phyloP scores from a whole-genome alignment of 495 filamentous ascomycete species.

The Tuber microsphaerosporum region DNA sequence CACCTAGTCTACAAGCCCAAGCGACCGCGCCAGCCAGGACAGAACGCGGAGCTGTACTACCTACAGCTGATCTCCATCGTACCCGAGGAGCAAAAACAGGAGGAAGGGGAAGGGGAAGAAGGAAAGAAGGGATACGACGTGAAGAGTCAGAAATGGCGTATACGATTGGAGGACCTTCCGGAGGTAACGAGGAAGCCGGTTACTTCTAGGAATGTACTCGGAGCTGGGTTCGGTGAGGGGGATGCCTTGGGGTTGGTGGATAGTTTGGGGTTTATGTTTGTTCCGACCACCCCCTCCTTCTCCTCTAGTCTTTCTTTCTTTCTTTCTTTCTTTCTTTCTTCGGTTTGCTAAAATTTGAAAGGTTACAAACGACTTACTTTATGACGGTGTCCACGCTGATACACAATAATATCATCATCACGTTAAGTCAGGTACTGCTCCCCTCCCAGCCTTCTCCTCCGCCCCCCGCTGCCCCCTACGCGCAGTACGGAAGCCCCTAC shows the following conservation, averaged over 20 bases:
- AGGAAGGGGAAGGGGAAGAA: conserved; percentile 6
- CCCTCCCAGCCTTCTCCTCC: conserved; percentile 45
- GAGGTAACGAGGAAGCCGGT: conserved; percentile 45
- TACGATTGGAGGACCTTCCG: conserved; percentile 47
- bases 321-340: neutral
- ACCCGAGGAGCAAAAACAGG: neutral
- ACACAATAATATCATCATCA: conserved; percentile 46
- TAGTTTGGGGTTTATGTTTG: conserved; percentile 45
- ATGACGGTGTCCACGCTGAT: conserved; percentile 45
- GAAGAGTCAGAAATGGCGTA: conserved; percentile 42
- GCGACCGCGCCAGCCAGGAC: conserved; percentile 42
- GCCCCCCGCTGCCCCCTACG: conserved; percentile 35
- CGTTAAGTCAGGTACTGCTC: conserved; percentile 43
- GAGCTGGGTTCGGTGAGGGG: conserved; percentile 43
- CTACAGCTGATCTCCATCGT: conserved; percentile 44
- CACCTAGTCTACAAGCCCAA: conserved; percentile 61
- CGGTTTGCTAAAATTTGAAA: conserved; percentile 20
- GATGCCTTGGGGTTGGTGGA: conserved; percentile 46
- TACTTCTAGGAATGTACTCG: conserved; percentile 40
- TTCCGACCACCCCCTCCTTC: neutral
- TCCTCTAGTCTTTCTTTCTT: neutral
- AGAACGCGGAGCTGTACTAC: conserved; percentile 44
- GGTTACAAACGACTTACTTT: conserved; percentile 45
- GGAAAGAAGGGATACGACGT: conserved; percentile 38
- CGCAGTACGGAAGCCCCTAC: conserved; percentile 26